Base-by-base conservation (phyloP, 768 basidiomycete species). In the Boletus tomentosulus region DNA sequence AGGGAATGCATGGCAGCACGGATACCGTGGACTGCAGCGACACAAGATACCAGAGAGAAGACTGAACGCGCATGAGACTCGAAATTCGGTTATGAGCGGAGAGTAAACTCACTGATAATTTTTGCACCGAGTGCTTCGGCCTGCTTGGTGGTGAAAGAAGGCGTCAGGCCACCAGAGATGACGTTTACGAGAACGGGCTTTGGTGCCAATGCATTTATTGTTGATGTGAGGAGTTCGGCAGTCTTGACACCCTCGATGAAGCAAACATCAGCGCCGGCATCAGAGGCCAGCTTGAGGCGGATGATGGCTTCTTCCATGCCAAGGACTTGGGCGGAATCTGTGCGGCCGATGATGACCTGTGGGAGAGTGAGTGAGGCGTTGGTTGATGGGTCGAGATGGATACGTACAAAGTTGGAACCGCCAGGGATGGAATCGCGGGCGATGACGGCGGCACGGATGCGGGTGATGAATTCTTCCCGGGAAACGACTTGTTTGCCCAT, bases 401-500 rank as follows among this genome's bases (percentile, higher is more conserved):
- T 1, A 61, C 78, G 62, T 56, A 86, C 87, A 57, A 89, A 87
- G 68, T 90, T 86, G 12, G 87, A 88, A 35, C 77, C 78, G 31
- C 86, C 86, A 24, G 87, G 87, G 51, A 89, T 83, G 9, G 83
- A 76, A 62, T 90, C 86, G 47, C 88, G 84, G 28, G 88, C 88
- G 43, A 83, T 78, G 44, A 89, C 86, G 3, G 88, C 88, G 12
- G 88, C 87, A 39, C 87, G 84, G 59, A 90, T 84, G 38, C 87
- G 83, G 10, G 81, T 85, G 28, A 87, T 48, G 57, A 86, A 86
- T 63, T 87, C 88, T 62, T 89, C 87, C 1, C 86, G 79, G 6
- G 86, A 87, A 34, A 90, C 87, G 41, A 90, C 86, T 65, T 89
- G 86, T 69, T 91, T 91, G 46, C 89, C 88, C 65, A 87, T 76